A percentile compares a stretch with the other conserved stretches of the same genome.
Evolutionary conservation across 768 basidiomycete genomes (phyloP).

Genomic region (Cyclocybe aegerita): DNA sequence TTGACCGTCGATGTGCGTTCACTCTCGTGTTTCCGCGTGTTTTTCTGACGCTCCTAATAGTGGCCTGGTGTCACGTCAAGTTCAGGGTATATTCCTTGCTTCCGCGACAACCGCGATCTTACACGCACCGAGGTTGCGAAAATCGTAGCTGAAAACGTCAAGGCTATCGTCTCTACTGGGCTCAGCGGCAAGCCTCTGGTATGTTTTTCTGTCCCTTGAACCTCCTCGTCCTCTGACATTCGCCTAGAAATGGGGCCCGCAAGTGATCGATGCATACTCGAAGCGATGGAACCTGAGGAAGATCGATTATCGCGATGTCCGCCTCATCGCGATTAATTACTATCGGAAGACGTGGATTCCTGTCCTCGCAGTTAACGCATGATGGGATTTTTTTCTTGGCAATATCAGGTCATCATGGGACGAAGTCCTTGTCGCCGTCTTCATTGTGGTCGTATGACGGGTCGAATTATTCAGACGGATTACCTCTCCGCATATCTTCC

Average conservation of each 20-base stretch:
- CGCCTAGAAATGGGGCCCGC: constrained; percentile 5
- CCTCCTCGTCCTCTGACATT: not conserved
- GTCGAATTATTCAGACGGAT: too few species aligned
- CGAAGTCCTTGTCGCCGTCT: not conserved
- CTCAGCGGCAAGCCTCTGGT: not conserved
- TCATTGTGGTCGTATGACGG: not conserved
- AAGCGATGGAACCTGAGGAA: constrained; percentile 14
- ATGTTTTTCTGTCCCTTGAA: not conserved
- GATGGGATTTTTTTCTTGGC: too few species aligned
- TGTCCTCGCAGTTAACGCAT: constrained; percentile 13
- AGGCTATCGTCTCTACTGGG: constrained; percentile 1
- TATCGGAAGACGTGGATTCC: constrained; percentile 24
- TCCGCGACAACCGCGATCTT: constrained; percentile 1
- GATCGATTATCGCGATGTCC: constrained; percentile 16
- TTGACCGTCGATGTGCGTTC: constrained; percentile 18
- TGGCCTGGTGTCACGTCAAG: constrained; percentile 18
- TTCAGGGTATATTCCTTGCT: constrained; percentile 2
- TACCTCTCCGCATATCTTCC: too few species aligned
- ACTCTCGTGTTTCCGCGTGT: not conserved
- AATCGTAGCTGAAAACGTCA: constrained; percentile 5
- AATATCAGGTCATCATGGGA: not conserved
- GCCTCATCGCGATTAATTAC: constrained; percentile 24
- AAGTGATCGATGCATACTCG: constrained; percentile 7
- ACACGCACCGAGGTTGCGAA: constrained; percentile 16
- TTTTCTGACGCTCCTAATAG: constrained; percentile 9